Conservation (phyloP, 2,329 filamentous ascomycete species). For the Aspergillus floridensis region DNA sequence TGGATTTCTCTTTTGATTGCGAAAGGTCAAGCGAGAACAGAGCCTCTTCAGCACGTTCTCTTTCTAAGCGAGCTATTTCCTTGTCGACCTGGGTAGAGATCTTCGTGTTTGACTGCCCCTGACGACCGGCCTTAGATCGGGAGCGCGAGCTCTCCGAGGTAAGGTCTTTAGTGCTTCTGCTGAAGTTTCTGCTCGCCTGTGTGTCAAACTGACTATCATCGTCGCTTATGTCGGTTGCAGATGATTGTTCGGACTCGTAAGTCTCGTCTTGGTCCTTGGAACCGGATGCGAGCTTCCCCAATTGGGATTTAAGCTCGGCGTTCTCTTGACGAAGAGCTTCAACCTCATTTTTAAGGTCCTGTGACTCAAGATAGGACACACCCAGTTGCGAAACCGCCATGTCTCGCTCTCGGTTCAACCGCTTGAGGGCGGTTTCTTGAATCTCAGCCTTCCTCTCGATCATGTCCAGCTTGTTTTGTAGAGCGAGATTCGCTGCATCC, state of each 20-base stretch:
- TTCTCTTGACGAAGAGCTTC: slow-evolving; percentile 39
- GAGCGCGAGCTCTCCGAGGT: slow-evolving; percentile 31
- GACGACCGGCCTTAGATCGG: slow-evolving; percentile 23
- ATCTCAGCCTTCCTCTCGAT: slow-evolving; percentile 55
- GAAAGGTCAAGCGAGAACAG: slow-evolving; percentile 38
- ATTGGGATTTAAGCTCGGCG: slow-evolving; percentile 36
- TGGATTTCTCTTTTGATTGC: slow-evolving; percentile 22
- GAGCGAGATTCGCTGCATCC: slow-evolving; percentile 52
- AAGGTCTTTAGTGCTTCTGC: slow-evolving; percentile 29
- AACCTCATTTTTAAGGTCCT: slow-evolving; percentile 44
- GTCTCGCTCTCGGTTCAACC: slow-evolving; percentile 56
- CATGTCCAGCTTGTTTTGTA: slow-evolving; percentile 56
- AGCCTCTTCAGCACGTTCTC: slow-evolving; percentile 38
- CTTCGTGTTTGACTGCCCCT: slow-evolving; percentile 30
- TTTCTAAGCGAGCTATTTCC: slow-evolving; percentile 37
- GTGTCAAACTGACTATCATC: slow-evolving; percentile 35
- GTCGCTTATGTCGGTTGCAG: slow-evolving; percentile 24
- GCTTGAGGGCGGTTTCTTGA: slow-evolving; percentile 54
- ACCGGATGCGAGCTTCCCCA: slow-evolving; percentile 26
- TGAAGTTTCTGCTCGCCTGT: slow-evolving; percentile 28
- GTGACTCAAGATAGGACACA: slow-evolving; percentile 54
- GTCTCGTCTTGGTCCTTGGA: slow-evolving; percentile 30
- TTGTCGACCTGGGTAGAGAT: slow-evolving; percentile 37
- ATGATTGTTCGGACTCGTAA: slow-evolving; percentile 25
- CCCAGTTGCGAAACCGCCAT: slow-evolving; percentile 57